phyloP scores from a whole-genome alignment of 2,329 filamentous ascomycete genomes.

The Chrysoporthe deuterocubensis region DNA sequence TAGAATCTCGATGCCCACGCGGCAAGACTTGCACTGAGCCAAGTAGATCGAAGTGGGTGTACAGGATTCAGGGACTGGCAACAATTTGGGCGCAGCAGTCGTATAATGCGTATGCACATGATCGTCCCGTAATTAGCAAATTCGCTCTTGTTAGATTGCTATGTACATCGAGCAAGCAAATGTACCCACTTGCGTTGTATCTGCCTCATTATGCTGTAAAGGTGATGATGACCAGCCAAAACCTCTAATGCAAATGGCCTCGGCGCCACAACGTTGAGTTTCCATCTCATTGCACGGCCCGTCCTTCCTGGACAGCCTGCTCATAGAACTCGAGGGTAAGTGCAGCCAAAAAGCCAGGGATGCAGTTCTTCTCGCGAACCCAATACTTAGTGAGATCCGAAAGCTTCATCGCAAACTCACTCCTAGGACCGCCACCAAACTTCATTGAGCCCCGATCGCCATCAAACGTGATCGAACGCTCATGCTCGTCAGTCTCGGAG shows the following conservation, averaged over 20 bases:
- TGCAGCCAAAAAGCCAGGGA: slow-evolving; percentile 89
- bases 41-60: background rate
- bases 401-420: slow-evolving; percentile 84
- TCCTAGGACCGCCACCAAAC: slow-evolving; percentile 86
- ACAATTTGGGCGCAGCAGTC: background rate
- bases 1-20: too few species aligned
- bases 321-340: slow-evolving; percentile 94
- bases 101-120: background rate
- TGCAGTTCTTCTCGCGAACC: slow-evolving; percentile 91
- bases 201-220: background rate
- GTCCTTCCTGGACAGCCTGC: slow-evolving; percentile 43
- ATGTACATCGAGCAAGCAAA: background rate
- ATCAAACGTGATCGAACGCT: slow-evolving; percentile 81
- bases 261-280: background rate
- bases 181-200: background rate
- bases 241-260: background rate
- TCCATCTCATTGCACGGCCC: slow-evolving; percentile 1
- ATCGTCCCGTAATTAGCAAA: background rate
- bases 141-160: background rate
- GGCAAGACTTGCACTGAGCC: background rate
- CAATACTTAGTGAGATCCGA: slow-evolving; percentile 89
- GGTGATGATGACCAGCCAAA: background rate
- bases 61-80: background rate
- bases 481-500: slow-evolving; percentile 68
- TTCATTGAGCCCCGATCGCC: slow-evolving; percentile 98